phyloP scores from a whole-genome alignment of 2,329 filamentous ascomycete species.

The Neopestalotiopsis clavispora region DNA sequence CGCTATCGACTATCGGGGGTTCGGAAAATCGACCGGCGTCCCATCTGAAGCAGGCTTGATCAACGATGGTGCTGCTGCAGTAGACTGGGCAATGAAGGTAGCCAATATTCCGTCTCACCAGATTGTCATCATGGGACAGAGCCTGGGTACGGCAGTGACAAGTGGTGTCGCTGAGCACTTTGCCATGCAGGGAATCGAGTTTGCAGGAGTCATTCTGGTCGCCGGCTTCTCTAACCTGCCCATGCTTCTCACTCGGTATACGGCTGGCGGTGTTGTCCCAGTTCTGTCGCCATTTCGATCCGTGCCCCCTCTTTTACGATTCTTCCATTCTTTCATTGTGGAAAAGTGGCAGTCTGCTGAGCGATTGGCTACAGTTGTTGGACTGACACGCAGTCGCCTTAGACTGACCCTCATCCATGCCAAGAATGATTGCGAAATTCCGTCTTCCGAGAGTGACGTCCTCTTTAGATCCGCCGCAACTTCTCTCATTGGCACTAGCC shows the following conservation, averaged over 20 bases:
- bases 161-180: conserved; percentile 76
- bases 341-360: conserved; percentile 81
- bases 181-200: conserved; percentile 63
- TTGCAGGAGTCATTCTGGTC: conserved; percentile 80
- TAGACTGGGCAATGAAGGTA: conserved; percentile 72
- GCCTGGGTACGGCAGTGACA: conserved; percentile 84
- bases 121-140: conserved; percentile 85
- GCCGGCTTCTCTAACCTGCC: conserved; percentile 79
- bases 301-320: conserved; percentile 67
- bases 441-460: conserved; percentile 70
- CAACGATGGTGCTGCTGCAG: conserved; percentile 73
- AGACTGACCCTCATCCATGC: conserved; percentile 80
- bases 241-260: conserved; percentile 76
- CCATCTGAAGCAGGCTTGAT: conserved; percentile 84
- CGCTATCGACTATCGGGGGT: conserved; percentile 91
- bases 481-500: conserved; percentile 45
- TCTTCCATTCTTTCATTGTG: conserved; percentile 67
- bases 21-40: conserved; percentile 77
- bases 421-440: conserved; percentile 81
- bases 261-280: conserved; percentile 77
- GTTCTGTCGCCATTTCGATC: conserved; percentile 75
- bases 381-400: conserved; percentile 56
- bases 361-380: conserved; percentile 64
- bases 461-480: conserved; percentile 66
- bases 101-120: conserved; percentile 69